Base-by-base conservation (phyloP, 2,329 filamentous ascomycete species). In the Talaromyces amestolkiae region DNA sequence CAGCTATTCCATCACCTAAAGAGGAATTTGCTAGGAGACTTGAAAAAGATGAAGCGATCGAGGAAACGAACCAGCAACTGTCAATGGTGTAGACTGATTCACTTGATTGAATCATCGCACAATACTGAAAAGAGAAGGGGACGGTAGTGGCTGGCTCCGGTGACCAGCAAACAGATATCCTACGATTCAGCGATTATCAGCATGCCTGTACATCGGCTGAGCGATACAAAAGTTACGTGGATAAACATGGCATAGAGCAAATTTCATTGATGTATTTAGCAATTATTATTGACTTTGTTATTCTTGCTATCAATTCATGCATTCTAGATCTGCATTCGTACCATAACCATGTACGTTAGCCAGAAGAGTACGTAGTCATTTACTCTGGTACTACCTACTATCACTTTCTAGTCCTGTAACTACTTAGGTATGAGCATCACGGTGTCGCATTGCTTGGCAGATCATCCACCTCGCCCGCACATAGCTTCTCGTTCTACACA, bases 91-190 rank as follows among this genome's bases (percentile, higher is more conserved):
- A 19, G n/a, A 37, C 24, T 49, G 53, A 35, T 37, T 39, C 53
- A 7, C n/a, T 22, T 47, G 35, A 47, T 17, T 39, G 47, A 51
- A 37, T 10, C 43, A 24, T n/a, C 45, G 22, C 22, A 51, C 10
- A n/a, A 31, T 41, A 39, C 7, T n/a, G 17, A 47, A 56, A 54
- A 60, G 7, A 11, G 33, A 43, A 58, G 54, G 43, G 9, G 19
- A 22, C 39, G 41, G 5, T 51, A 49, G 45, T 47, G 53, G 60
- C 64, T 66, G 64, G 64, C 64, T 66, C 51, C 64, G 64, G 64
- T 66, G 64, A 66, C 64, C 64, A 66, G 64, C 59, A 66, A 60
- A 31, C 10, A 31, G 39, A 41, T 45, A 59, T 33, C 24, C 27
- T n/a, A 27, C 39, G 3, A 19, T 33, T 31, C 22, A 59, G 37